Conservation (phyloP, 345 rosid species). For the Gossypium ekmanianum region DNA sequence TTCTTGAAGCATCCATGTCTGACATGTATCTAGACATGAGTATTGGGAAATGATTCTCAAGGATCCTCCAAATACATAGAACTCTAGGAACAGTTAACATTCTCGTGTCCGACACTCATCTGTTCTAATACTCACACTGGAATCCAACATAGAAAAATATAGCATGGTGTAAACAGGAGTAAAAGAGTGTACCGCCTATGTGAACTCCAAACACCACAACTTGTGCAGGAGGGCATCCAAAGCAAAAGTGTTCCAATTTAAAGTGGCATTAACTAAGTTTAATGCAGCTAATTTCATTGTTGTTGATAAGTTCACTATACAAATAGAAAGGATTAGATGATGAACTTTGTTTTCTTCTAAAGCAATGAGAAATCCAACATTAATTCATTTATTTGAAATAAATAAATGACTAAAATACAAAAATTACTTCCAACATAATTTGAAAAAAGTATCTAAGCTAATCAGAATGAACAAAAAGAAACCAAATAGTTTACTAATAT, state of each 20-base stretch:
- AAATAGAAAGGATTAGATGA: not conserved
- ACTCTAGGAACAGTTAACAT: too few relatives aligned
- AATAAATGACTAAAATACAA: not conserved
- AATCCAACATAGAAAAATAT: not conserved
- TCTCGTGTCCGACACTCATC: too few relatives aligned
- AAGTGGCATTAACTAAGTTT: slow-evolving; percentile 41
- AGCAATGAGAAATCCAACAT: not conserved
- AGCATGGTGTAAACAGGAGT: not conserved
- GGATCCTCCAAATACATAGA: too few relatives aligned
- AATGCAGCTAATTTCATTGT: slow-evolving; percentile 40
- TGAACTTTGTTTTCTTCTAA: not conserved
- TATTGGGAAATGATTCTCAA: too few relatives aligned
- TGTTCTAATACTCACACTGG: too few relatives aligned
- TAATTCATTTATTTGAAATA: not conserved
- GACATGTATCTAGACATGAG: too few relatives aligned
- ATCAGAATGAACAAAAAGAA: not conserved
- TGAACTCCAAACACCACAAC: slow-evolving; percentile 80
- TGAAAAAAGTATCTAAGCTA: not conserved
- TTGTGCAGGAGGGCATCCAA: slow-evolving; percentile 67
- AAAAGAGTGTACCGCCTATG: slow-evolving; percentile 24
- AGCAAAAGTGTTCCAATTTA: slow-evolving; percentile 50
- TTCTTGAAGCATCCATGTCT: too few relatives aligned
- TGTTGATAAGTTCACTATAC: not conserved
- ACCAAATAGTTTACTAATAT: not conserved
- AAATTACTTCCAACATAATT: not conserved